Evolutionary conservation across 768 basidiomycete genomes (phyloP), one percentile per base, ranked within the genome.

Genomic region (Pulveroboletus ravenelii): DNA sequence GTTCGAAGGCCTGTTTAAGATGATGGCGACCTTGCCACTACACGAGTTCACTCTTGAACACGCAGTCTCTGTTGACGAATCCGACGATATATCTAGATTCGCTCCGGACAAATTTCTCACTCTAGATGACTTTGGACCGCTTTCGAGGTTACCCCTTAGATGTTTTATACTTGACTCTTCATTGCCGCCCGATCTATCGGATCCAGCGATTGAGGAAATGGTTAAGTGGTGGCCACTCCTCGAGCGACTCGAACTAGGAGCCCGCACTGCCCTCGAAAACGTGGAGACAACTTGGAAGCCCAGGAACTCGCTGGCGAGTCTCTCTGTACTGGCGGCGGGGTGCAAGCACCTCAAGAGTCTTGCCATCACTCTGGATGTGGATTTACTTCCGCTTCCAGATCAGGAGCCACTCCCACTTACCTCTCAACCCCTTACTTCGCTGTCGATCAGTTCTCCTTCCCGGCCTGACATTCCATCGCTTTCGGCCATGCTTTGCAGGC

Each of bases 181-280:
- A 1, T 51, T 72, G 32, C 75, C 75, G 2, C 70, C 70, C 5
- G 57, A 61, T 54, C 51, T 78, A 17, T 63, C 54, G 20, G 76
- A 79, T 54, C 10, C 55, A 29, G 73, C 72, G 34, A 52, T 78
- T 18, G 68, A 64, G 34, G 63, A 66, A 44, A 57, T 80, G 36
- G 53, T 68, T 15, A 61, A 52, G 7, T 77, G 72, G 70, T 78
- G 78, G 78, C 78, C 77, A 14, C 50, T 59, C 36, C 67, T 80
- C 6, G 59, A 67, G 9, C 64, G 69, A 41, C 70, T 80, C 30
- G 71, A 78, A 49, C 50, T 80, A 10, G 75, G 75, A 1, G 57
- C 61, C 2, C 45, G 57, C 5, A 59, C 59, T 20, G 65, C 62
- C 5, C 57, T 61, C 12, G 63, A 70, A 43, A 62, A 64, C 10